A percentile compares a stretch with the other conserved stretches of the same genome.
phyloP scores from a whole-genome alignment of 2,329 filamentous ascomycete genomes.

The Leptodontidium sp. region DNA sequence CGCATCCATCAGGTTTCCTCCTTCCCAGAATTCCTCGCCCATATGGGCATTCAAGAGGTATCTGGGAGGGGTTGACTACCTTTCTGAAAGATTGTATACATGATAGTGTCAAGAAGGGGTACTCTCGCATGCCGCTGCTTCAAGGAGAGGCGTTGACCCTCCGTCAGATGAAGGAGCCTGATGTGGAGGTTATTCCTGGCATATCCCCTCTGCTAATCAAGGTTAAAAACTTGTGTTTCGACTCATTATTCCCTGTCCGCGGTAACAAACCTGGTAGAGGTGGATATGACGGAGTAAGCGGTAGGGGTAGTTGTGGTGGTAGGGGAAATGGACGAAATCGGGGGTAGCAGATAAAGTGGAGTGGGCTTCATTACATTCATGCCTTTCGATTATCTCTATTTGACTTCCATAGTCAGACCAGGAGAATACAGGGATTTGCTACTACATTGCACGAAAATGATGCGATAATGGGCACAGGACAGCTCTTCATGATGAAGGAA shows the following conservation, averaged over 20 bases:
- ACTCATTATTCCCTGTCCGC: constrained; percentile 19
- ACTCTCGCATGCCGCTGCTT: constrained; percentile 42
- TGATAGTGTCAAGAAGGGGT: constrained; percentile 48
- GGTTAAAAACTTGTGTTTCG: background rate
- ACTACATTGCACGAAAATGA: background rate
- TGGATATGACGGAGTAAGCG: background rate
- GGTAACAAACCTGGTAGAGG: constrained; percentile 5
- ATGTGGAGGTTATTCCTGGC: constrained; percentile 28
- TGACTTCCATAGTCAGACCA: background rate
- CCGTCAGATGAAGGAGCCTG: constrained; percentile 36
- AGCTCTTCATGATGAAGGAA: background rate
- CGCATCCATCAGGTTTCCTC: constrained; percentile 52
- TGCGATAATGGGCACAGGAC: background rate
- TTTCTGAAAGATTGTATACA: constrained; percentile 49
- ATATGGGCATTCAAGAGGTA: constrained; percentile 52
- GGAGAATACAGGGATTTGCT: background rate
- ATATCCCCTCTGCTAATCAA: background rate
- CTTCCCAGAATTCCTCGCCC: constrained; percentile 53
- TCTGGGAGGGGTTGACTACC: constrained; percentile 43
- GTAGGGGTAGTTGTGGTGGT: constrained; percentile 15
- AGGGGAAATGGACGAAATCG: constrained; percentile 4
- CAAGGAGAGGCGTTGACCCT: constrained; percentile 39
- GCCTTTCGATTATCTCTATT: background rate
- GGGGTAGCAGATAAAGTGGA: background rate
- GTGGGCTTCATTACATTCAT: background rate